Conservation (phyloP, 2,329 filamentous ascomycete genomes). For the Aspergillus glaucus region DNA sequence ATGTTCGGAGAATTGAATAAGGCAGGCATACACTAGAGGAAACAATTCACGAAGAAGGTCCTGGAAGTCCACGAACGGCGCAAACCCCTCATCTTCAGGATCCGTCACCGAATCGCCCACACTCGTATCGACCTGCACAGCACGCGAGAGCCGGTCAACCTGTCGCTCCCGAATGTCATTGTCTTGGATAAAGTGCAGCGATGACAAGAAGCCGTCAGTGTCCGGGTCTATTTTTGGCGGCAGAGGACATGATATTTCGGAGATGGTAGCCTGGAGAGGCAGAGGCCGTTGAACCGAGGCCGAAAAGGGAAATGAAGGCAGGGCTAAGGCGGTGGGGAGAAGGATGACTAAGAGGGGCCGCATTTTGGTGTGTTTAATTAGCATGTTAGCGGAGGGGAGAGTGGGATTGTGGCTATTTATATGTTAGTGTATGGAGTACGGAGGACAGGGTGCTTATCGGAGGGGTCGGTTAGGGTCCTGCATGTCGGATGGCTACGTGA, state of each 20-base stretch:
- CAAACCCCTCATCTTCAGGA: conserved; percentile 54
- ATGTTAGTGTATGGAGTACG: too few relatives aligned
- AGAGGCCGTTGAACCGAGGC: conserved; percentile 12
- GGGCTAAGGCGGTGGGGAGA: too few relatives aligned
- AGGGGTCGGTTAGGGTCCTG: too few relatives aligned
- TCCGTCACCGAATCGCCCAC: conserved; percentile 31
- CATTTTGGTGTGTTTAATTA: too few relatives aligned
- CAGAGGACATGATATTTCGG: conserved; percentile 9
- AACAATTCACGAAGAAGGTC: conserved; percentile 46
- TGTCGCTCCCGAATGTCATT: conserved; percentile 31
- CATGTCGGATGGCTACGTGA: too few relatives aligned
- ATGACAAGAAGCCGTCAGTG: conserved; percentile 15
- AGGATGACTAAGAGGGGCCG: too few relatives aligned
- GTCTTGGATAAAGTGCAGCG: conserved; percentile 24
- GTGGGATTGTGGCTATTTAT: too few relatives aligned
- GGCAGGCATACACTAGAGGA: conserved; percentile 39
- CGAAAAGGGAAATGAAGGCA: conserved; percentile 7
- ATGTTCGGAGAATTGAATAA: neutral
- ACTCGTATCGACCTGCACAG: conserved; percentile 51
- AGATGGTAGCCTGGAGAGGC: conserved; percentile 26
- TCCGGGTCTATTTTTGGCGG: too few relatives aligned
- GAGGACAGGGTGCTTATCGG: too few relatives aligned
- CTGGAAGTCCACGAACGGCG: conserved; percentile 52
- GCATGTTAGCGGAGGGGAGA: too few relatives aligned
- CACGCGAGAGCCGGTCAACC: conserved; percentile 47